A percentile compares a stretch with the other conserved stretches of the same genome.
phyloP scores from a whole-genome alignment of 2,329 filamentous ascomycete genomes.

The Trichoderma atrobrunneum region DNA sequence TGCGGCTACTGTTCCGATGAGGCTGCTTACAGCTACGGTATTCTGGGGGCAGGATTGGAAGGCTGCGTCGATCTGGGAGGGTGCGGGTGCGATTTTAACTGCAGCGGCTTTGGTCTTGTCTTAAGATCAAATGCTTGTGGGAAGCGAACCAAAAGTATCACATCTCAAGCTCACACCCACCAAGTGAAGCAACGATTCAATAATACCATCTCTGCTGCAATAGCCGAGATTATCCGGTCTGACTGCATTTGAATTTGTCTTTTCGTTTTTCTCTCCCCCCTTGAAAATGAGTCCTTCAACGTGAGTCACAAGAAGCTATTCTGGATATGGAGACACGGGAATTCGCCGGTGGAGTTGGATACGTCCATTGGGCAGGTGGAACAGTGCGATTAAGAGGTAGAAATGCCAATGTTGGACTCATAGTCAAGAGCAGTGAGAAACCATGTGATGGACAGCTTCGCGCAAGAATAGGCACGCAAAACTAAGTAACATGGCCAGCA shows the following conservation, averaged over 20 bases:
- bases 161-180: background rate
- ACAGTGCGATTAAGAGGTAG: background rate
- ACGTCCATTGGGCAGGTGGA: background rate
- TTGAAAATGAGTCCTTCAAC: background rate
- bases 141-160: background rate
- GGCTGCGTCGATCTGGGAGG: slow-evolving; percentile 30
- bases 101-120: background rate
- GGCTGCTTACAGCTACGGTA: slow-evolving; percentile 28
- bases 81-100: slow-evolving; percentile 25
- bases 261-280: background rate
- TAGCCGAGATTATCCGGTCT: background rate
- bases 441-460: background rate
- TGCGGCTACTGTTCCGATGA: slow-evolving; percentile 32
- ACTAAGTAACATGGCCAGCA: background rate
- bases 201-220: background rate
- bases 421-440: background rate
- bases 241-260: background rate
- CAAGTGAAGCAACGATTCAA: background rate
- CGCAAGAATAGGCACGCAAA: background rate
- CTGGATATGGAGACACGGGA: background rate
- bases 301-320: background rate
- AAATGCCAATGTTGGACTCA: background rate
- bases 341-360: background rate
- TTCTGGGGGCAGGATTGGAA: slow-evolving; percentile 31
- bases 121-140: background rate